Evolutionary conservation across 1,284 basidiomycete genomes (phyloP).

Genomic region (Neolentinus lepideus): DNA sequence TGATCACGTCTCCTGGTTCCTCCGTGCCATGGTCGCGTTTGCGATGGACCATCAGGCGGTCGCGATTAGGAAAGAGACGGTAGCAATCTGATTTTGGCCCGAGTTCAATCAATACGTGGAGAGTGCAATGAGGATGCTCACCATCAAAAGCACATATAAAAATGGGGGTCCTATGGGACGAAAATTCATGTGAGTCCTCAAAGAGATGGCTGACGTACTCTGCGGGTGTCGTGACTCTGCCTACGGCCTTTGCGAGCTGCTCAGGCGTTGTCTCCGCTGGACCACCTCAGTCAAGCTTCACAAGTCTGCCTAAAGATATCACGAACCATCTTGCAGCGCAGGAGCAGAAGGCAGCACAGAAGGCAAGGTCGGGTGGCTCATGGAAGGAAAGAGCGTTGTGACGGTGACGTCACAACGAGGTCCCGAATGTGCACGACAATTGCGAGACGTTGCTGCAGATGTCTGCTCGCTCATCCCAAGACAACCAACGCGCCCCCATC

Average conservation of each 20-base stretch:
- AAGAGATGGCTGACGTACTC: constrained; percentile 32
- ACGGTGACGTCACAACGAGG: not conserved
- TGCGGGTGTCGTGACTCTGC: constrained; percentile 44
- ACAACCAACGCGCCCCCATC: not conserved
- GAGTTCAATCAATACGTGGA: not conserved
- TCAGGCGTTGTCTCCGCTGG: constrained; percentile 40
- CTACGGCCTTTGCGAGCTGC: constrained; percentile 35
- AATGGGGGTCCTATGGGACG: constrained; percentile 46
- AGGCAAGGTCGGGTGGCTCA: constrained; percentile 17
- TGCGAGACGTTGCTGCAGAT: too few species aligned
- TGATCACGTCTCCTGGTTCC: constrained; percentile 52
- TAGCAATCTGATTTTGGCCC: constrained; percentile 45
- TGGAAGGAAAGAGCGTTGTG: not conserved
- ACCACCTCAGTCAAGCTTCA: too few species aligned
- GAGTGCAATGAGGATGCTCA: constrained; percentile 14
- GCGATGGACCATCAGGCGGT: constrained; percentile 62
- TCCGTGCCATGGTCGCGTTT: constrained; percentile 65
- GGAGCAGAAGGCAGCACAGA: constrained; percentile 22
- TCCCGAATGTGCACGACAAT: too few species aligned
- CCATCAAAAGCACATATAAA: constrained; percentile 55
- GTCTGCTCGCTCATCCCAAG: not conserved
- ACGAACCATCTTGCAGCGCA: constrained; percentile 24
- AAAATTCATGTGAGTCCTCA: constrained; percentile 2
- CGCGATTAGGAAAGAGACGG: constrained; percentile 64
- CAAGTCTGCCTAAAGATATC: not conserved